Base-by-base conservation (phyloP, 2,329 filamentous ascomycete species). In the Exophiala bonariae region DNA sequence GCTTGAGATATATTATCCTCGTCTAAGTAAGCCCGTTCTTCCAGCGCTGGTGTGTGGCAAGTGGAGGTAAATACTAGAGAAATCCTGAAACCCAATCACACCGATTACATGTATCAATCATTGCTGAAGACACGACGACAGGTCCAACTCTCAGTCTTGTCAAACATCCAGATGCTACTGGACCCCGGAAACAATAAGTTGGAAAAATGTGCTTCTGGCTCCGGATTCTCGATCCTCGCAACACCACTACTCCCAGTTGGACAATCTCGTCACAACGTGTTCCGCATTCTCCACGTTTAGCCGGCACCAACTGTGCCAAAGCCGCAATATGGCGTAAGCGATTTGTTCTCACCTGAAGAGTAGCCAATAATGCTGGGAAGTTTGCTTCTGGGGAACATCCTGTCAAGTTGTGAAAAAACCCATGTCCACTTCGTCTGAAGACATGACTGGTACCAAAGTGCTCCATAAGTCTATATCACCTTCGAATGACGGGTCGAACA, bases 401-500 rank as follows among this genome's bases (percentile, higher is more conserved):
- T 40, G 23, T 40, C 37, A 40, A 18, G 22, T 22, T 11, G 37
- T 16, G 13, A 41, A 41, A 13, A 17, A 4, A 17, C 22, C 20
- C 37, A 41, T 28, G 20, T 41, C 20, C 9, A 41, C 4, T n/a
- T 28, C 20, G 13, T 41, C 37, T 41, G 37, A 41, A 28, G 37
- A 28, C 10, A 28, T 14, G 10, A 30, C 23, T 8, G 37, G 23
- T 28, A 41, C 37, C 23, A 41, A 28, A 3, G 37, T 41, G 20
- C 37, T 41, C 37, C 37, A 41, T 41, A 41, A 13, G 3, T 23
- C 37, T 20, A 41, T 41, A 13, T 28, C 37, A 11, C 19, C 37
- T 17, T 41, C 37, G 20, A 41, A 41, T 41, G 19, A 28, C 3
- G 37, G 37, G 37, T 41, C 37, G 14, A 41, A 41, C 8, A 41